Evolutionary conservation across 2,329 filamentous ascomycete genomes (phyloP), one percentile per base, ranked within the genome.

Genomic region (Lasiodiplodia sp.): DNA sequence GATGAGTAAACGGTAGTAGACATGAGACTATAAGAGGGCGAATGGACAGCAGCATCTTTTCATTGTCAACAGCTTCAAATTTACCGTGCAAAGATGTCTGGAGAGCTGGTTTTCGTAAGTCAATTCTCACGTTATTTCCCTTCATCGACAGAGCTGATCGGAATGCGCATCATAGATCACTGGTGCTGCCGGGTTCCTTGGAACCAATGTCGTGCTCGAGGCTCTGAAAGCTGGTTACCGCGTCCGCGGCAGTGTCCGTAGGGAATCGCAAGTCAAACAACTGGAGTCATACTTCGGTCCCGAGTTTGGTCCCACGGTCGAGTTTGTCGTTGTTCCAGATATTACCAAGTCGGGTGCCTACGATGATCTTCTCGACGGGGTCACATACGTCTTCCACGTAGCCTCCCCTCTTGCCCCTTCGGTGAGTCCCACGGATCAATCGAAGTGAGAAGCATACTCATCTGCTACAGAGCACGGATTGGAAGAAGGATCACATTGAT

Each of bases 321-420:
- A 72, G 12, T 71, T 71, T 40, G 67, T 71, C n/a, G 47, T 71
- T 14, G 69, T 74, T 21, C 65, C 68, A 4, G 71, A 74, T 57
- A 68, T 74, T 6, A 64, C 69, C 28, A 55, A 57, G n/a, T 52
- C 70, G 12, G 66, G 49, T 51, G 69, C 71, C 3, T 73, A 73
- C 53, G 55, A 71, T 34, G 58, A 65, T 8, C 66, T 71, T 0
- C 69, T 78, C 11, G 25, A 73, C 3, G 72, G 68, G 40, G 75
- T 75, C 12, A 68, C 73, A 8, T 72, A 74, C 58, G 69, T 77
- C 60, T 72, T 77, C 47, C 76, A 78, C 40, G 49, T 78, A 1
- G 77, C 77, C 21, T 75, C 76, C 4, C 75, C 77, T n/a, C 68
- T 77, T 63, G 71, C 72, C 4, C 70, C 69, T 5, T 18, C 49